phyloP scores from a whole-genome alignment of 345 rosid species.

The Firmiana major region DNA sequence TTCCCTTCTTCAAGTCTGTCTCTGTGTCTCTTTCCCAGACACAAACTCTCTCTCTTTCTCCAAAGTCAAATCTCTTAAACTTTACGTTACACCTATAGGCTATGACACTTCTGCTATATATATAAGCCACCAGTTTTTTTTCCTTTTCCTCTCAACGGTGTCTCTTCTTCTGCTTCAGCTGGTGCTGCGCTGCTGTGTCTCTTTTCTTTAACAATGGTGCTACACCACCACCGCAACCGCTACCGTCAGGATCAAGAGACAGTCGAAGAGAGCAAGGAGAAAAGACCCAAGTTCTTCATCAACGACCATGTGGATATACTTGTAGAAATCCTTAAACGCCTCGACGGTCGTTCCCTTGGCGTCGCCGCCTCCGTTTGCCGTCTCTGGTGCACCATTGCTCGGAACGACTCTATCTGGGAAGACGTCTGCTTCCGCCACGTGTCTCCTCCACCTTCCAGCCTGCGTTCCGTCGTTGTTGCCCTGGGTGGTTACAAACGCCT shows the following conservation, averaged over 20 bases:
- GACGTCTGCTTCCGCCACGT: constrained; percentile 82
- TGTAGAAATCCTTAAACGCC: constrained; percentile 59
- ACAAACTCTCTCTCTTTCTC: constrained; percentile 8
- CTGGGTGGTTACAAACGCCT: constrained; percentile 90
- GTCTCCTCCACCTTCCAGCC: constrained; percentile 50
- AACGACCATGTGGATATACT: constrained; percentile 89
- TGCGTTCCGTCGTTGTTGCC: constrained; percentile 64
- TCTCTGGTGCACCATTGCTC: constrained; percentile 71
- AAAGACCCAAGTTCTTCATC: constrained; percentile 44
- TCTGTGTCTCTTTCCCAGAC: not conserved
- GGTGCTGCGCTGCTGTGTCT: not conserved
- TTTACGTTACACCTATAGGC: constrained; percentile 17
- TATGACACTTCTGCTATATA: not conserved
- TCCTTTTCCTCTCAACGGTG: not conserved
- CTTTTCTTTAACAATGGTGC: constrained; percentile 24
- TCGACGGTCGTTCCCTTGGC: constrained; percentile 83
- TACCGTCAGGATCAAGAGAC: constrained; percentile 16
- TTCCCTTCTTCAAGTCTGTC: constrained; percentile 1
- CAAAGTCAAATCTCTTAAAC: constrained; percentile 28
- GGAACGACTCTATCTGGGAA: constrained; percentile 83
- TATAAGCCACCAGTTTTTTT: not conserved
- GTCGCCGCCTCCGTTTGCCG: constrained; percentile 88
- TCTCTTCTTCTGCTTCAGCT: not conserved
- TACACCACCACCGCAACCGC: constrained; percentile 19
- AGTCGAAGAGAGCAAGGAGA: constrained; percentile 14